These are phyloP conservation scores for Mesotaenium endlicherianum DNA, from an alignment of 139 green algal species.

Conservation along the genomic window DNA sequence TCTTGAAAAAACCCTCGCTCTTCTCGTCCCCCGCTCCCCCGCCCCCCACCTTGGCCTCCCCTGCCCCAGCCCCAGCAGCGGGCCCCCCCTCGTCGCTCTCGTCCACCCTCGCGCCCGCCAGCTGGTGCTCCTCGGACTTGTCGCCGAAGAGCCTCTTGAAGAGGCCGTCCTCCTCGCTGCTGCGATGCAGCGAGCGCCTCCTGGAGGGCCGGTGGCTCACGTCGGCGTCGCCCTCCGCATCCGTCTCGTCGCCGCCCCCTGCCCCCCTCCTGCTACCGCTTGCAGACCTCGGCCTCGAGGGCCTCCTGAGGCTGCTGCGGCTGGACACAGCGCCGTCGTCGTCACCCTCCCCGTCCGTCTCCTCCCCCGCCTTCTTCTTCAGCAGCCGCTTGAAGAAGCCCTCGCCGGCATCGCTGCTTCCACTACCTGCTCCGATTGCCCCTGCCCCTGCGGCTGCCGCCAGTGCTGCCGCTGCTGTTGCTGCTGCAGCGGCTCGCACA, in stretches of 20 bases:
- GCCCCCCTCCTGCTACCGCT: too few relatives aligned
- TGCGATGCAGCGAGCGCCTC: neutral
- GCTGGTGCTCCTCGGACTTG: neutral
- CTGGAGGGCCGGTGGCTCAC: neutral
- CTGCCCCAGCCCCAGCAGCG: neutral
- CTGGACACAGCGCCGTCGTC: neutral
- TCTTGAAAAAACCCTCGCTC: neutral
- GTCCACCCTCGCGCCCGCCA: neutral
- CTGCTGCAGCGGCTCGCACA: too few relatives aligned
- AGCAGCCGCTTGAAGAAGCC: neutral
- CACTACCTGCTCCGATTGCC: too few relatives aligned
- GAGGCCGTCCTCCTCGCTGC: conserved; percentile 19
- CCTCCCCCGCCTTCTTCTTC: neutral
- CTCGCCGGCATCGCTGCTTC: neutral
- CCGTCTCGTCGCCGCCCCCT: too few relatives aligned
- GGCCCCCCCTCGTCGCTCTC: neutral
- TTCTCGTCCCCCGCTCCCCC: neutral
- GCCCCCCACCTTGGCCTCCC: neutral
- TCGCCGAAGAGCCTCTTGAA: conserved; percentile 23
- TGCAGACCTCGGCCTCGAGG: too few relatives aligned
- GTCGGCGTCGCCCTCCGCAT: too few relatives aligned
- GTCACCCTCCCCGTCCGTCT: neutral
- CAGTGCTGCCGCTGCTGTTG: too few relatives aligned
- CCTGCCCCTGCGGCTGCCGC: too few relatives aligned
- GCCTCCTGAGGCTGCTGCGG: neutral